These are phyloP conservation scores for Leishmania martiniquensis DNA, from an alignment of 208 protist species.

Conservation along the genomic window DNA sequence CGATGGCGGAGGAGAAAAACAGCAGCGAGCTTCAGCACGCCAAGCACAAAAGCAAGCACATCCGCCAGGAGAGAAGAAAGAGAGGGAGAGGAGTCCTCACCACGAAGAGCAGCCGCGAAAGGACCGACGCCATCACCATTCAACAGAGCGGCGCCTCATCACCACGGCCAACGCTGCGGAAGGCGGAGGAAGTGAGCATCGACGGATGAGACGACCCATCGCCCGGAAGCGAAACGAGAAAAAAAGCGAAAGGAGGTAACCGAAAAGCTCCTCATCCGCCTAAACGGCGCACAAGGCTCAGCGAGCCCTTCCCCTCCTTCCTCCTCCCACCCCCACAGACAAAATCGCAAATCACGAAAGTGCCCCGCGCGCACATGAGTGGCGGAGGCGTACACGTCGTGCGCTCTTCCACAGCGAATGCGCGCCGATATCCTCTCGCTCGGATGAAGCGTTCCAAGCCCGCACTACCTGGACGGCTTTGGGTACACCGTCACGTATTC, in stretches of 20 bases:
- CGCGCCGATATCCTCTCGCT: neutral
- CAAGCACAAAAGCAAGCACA: too few relatives aligned
- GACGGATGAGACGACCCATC: neutral
- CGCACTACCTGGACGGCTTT: neutral
- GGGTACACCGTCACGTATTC: constrained; percentile 3
- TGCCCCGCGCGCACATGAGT: neutral
- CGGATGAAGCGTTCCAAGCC: neutral
- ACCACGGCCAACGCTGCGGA: neutral
- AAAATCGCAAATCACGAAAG: neutral
- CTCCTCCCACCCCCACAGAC: too few relatives aligned
- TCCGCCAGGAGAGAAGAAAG: too few relatives aligned
- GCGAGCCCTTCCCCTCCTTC: too few relatives aligned
- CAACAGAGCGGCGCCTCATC: too few relatives aligned
- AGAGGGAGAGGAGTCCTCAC: too few relatives aligned
- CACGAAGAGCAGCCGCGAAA: too few relatives aligned
- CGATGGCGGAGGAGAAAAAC: too few relatives aligned
- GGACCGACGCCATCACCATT: too few relatives aligned
- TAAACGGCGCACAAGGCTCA: neutral
- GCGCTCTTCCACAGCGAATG: neutral
- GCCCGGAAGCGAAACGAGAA: too few relatives aligned
- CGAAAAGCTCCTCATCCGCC: neutral
- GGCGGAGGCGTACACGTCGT: neutral
- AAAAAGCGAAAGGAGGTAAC: too few relatives aligned
- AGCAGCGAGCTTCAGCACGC: too few relatives aligned
- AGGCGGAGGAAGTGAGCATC: neutral